Percentiles rank a stretch among this genome's conserved stretches.
These are phyloP conservation scores for Microglena sp. DNA, from an alignment of 139 green algal genomes.

Conservation along the genomic window DNA sequence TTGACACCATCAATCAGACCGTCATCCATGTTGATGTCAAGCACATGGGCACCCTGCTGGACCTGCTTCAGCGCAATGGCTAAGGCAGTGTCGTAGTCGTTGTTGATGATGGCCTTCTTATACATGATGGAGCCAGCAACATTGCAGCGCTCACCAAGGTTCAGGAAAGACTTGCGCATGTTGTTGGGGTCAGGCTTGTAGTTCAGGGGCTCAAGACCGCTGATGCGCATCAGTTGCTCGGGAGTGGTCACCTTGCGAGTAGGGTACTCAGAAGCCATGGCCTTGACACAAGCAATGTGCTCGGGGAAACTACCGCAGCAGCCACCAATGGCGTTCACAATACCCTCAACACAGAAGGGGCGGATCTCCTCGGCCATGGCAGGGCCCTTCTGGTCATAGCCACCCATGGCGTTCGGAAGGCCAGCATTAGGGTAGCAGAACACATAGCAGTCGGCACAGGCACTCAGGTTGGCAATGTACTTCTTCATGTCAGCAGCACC, in stretches of 20 bases:
- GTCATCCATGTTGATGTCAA: conserved; percentile 99
- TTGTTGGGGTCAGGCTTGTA: conserved; percentile 68
- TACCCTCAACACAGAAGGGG: conserved; percentile 76
- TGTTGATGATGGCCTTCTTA: conserved; percentile 96
- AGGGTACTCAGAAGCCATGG: conserved; percentile 53
- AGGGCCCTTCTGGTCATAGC: conserved; percentile 89
- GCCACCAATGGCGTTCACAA: conserved; percentile 86
- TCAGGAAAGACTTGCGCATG: conserved; percentile 85
- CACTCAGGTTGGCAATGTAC: conserved; percentile 87
- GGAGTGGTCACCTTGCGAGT: conserved; percentile 51
- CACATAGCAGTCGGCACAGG: conserved; percentile 85
- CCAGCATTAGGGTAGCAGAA: conserved; percentile 97
- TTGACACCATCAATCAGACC: conserved; percentile 89
- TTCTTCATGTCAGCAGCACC: conserved; percentile 90
- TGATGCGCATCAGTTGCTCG: conserved; percentile 74
- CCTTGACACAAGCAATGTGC: conserved; percentile 77
- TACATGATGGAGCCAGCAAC: conserved; percentile 90
- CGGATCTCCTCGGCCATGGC: conserved; percentile 92
- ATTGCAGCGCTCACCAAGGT: conserved; percentile 96
- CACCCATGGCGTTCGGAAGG: conserved; percentile 96
- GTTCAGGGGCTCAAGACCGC: conserved; percentile 89
- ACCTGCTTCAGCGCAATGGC: conserved; percentile 74
- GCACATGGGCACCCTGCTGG: conserved; percentile 74
- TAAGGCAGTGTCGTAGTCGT: conserved; percentile 89
- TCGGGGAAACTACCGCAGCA: conserved; percentile 70